These are phyloP conservation scores for Candida gorgasii DNA, from an alignment of 805 yeast genomes.

Conservation along the genomic window DNA sequence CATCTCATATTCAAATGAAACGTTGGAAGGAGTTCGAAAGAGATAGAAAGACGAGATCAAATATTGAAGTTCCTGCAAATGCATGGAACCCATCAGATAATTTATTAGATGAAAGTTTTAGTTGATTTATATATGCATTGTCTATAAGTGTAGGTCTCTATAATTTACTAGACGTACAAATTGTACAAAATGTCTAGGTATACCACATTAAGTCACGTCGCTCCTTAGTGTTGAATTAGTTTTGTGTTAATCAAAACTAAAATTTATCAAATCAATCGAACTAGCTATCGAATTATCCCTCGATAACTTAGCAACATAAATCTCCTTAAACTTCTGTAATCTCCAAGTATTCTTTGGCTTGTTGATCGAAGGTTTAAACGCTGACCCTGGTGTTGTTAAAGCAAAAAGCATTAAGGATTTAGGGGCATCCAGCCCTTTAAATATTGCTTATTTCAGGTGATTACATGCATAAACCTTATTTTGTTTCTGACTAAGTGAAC, in stretches of 20 bases:
- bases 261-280: slow-evolving; percentile 8
- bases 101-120: slow-evolving; percentile 15
- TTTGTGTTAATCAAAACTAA: slow-evolving; percentile 10
- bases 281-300: slow-evolving; percentile 1
- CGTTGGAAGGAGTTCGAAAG: slow-evolving; percentile 94
- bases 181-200: no score
- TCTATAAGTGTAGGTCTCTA: no score
- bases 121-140: slow-evolving; percentile 14
- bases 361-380: slow-evolving; percentile 37
- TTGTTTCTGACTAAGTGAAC: no score
- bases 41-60: slow-evolving; percentile 48
- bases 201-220: no score
- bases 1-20: slow-evolving; percentile 86
- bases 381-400: slow-evolving; percentile 38
- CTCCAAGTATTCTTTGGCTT: slow-evolving; percentile 37
- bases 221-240: no score
- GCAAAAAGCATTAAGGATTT: slow-evolving; percentile 16
- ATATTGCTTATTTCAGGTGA: not conserved
- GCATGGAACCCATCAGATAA: slow-evolving; percentile 47
- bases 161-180: no score
- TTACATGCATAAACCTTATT: slow-evolving; percentile 1
- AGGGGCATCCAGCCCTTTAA: not conserved
- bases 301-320: slow-evolving; percentile 22
- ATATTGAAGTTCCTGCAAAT: slow-evolving; percentile 33
- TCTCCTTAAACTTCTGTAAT: slow-evolving; percentile 35